Evolutionary conservation across 148 eudicot species (phyloP), one percentile per base, ranked within the genome.

Genomic region (Rheum nobile): DNA sequence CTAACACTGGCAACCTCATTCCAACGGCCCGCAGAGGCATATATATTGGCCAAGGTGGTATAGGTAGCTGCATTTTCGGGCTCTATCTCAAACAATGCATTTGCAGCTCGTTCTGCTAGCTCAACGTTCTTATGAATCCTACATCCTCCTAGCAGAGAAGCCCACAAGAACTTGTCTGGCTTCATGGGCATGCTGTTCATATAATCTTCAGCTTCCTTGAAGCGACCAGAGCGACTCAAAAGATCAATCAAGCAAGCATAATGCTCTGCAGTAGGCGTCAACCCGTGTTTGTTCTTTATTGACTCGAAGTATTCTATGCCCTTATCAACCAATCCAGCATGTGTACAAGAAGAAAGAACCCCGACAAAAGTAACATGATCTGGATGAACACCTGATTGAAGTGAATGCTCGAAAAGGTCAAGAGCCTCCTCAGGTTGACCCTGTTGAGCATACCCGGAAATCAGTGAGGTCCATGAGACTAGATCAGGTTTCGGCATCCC

Each of bases 91-190:
- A 84, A 84, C 72, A 84, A 68, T 17, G 70, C 79, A 11, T 84
- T 63, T 31, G 86, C 84, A 37, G 84, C 86, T 38, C 75, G 72
- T 71, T 84, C 86, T 47, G 86, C 86, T 37, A 84, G 69, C 28
- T 84, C 80, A 13, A 84, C 77, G 69, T 84, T 84, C 74, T 84
- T 84, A 59, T 84, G 80, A 79, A 77, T 81, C 75, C 86, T 77
- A 76, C 86, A 84, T 38, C 86, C 86, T 67, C 84, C 86, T 13
- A 84, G 86, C 29, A 84, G 61, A 76, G 86, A 76, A 63, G 86
- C 86, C 86, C 86, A 84, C 47, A 84, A 17, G 76, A 71, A 84
- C 71, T 54, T 84, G 63, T 84, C 86, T 0, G 86, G 86, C 31
- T 81, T 81, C 86, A 84, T 81, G 8, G 86, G 86, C 86, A 84